Evolutionary conservation across 192 early-diverging fungal genomes (phyloP), one percentile per base, ranked within the genome.

Genomic region (Diversispora eburnea): DNA sequence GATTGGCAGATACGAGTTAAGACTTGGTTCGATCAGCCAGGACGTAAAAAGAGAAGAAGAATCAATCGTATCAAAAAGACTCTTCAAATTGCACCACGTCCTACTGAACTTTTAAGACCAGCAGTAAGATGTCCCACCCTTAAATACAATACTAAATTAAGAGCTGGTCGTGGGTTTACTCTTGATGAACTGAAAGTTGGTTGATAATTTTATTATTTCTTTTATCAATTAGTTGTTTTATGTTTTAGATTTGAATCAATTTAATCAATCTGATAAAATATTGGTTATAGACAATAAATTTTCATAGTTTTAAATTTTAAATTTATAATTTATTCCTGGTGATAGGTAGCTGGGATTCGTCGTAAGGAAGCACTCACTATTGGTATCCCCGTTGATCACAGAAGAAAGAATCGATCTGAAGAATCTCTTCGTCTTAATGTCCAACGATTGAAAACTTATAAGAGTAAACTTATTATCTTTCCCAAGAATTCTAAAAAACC

Each of bases 11-110:
- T 84, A 77, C 94, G 93, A 79, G 95, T 99, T 73, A 92, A 91
- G 86, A 97, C 95, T 77, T 97, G 95, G 95, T 99, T 99, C 88
- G 90, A 98, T 87, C 96, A 95, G 84, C 92, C 95, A 77, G 93
- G 93, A 76, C 89, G 90, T 79, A 98, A 98, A 92, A 92, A 93
- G 86, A 85, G 90, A 78, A 85, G 97, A 79, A 88, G 96, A 75
- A 82, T 90, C 48, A 86, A 88, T 75, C 90, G 97, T 77, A 85
- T 92, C 84, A 88, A 91, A 85, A 99, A 99, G 93, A 96, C 96
- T 70, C 93, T 94, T 77, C 84, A 84, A 81, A 92, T 99, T 76
- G 96, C 96, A 60, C 97, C 97, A 74, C 90, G 97, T 77, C 97
- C 97, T 78, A 87, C 94, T 72, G 97, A 99, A 84, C 89, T 92